Evolutionary conservation across 2,329 filamentous ascomycete genomes (phyloP).

Genomic region (Lasiodiplodia hormozganensis): DNA sequence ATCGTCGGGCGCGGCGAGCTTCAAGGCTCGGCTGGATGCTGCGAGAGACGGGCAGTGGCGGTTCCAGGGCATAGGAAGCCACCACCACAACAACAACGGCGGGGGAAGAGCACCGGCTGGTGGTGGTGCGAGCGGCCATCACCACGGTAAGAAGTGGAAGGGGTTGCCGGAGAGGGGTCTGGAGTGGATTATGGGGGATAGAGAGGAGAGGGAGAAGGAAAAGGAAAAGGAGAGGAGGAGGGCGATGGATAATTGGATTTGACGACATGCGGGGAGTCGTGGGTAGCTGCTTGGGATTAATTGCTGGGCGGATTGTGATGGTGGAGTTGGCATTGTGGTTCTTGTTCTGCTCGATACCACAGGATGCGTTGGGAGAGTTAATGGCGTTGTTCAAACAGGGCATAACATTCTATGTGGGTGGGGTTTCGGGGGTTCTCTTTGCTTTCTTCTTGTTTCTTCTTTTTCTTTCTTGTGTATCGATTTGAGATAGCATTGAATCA

Average conservation of each 20-base stretch:
- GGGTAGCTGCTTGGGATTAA: not conserved
- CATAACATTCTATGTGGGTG: not conserved
- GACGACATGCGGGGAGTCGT: not conserved
- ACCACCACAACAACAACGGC: not conserved
- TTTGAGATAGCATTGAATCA: not conserved
- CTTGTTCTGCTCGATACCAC: constrained; percentile 11
- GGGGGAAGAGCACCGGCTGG: not conserved
- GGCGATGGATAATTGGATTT: constrained; percentile 25
- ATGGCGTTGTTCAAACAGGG: not conserved
- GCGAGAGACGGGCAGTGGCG: constrained; percentile 42
- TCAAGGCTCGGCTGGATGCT: constrained; percentile 42
- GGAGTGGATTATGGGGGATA: constrained; percentile 44
- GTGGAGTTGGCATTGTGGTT: not conserved
- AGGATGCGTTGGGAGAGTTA: not conserved
- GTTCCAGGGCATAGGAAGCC: constrained; percentile 39
- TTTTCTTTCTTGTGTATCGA: not conserved
- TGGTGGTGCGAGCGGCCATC: not conserved
- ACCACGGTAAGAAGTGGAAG: not conserved
- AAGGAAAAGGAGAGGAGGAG: constrained; percentile 35
- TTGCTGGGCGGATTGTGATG: not conserved
- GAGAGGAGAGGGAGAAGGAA: constrained; percentile 30
- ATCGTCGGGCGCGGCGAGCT: constrained; percentile 31
- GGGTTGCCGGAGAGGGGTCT: constrained; percentile 38
- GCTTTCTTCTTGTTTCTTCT: not conserved
- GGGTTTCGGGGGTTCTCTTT: not conserved